phyloP scores from a whole-genome alignment of 768 basidiomycete species.

The Agrocybe praecox region DNA sequence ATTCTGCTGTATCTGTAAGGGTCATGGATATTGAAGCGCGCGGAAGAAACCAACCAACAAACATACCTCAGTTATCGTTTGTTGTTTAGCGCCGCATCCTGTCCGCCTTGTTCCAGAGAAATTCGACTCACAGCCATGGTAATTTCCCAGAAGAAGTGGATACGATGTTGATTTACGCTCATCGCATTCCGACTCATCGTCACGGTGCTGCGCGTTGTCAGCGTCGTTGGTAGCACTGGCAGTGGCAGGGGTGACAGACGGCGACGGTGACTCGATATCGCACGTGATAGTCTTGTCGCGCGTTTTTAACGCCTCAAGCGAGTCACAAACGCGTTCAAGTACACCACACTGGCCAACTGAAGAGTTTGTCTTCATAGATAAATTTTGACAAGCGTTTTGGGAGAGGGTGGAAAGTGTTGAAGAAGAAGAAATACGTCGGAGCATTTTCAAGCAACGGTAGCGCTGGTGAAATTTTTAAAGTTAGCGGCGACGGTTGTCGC shows the following conservation, averaged over 20 bases:
- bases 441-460: slow-evolving; percentile 3
- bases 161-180: too few relatives aligned
- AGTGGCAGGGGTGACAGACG: slow-evolving; percentile 1
- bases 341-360: slow-evolving; percentile 1
- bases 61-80: slow-evolving; percentile 11
- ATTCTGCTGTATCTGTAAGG: too few relatives aligned
- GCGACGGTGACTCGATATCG: slow-evolving; percentile 1
- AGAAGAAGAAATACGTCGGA: neutral
- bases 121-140: too few relatives aligned
- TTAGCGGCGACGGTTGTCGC: slow-evolving; percentile 8
- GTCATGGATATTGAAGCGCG: too few relatives aligned
- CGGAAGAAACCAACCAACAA: too few relatives aligned
- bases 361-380: neutral
- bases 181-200: too few relatives aligned
- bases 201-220: too few relatives aligned
- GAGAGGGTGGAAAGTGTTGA: neutral
- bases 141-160: too few relatives aligned
- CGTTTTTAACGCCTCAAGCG: slow-evolving; percentile 12
- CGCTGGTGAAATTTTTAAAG: neutral
- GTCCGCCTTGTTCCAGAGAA: neutral
- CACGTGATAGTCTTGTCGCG: slow-evolving; percentile 21
- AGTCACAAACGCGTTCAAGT: neutral
- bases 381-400: neutral
- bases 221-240: neutral
- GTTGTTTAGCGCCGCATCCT: neutral